Evolutionary conservation across 345 rosid genomes (phyloP).

Genomic region (Lenwebbia sp.): DNA sequence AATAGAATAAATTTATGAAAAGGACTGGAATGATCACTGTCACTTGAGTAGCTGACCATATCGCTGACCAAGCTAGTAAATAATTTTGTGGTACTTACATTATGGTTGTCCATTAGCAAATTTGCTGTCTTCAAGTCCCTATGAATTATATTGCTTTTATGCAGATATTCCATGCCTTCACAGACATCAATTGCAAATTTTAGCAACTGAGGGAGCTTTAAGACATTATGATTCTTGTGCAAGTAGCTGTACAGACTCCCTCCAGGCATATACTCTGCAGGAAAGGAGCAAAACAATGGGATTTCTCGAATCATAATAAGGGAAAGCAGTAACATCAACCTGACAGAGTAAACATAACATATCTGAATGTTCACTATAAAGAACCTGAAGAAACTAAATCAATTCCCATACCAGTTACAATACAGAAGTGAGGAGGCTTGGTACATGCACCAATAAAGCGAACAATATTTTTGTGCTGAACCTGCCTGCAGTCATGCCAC

Average conservation of each 20-base stretch:
- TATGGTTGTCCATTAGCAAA: slow-evolving; percentile 52
- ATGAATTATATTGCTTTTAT: slow-evolving; percentile 58
- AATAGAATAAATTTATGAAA: not conserved
- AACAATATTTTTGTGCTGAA: slow-evolving; percentile 53
- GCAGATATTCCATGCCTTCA: slow-evolving; percentile 76
- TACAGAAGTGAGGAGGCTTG: slow-evolving; percentile 44
- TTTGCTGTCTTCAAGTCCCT: slow-evolving; percentile 79
- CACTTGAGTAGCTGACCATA: not conserved
- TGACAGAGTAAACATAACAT: not conserved
- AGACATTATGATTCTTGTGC: slow-evolving; percentile 40
- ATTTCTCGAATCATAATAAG: not conserved
- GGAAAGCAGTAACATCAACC: not conserved
- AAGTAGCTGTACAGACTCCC: slow-evolving; percentile 64
- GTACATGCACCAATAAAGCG: slow-evolving; percentile 66
- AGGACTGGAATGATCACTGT: not conserved
- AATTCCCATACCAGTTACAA: slow-evolving; percentile 47
- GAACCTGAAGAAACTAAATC: not conserved
- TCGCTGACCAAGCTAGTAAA: not conserved
- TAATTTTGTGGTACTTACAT: slow-evolving; percentile 23
- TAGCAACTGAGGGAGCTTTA: slow-evolving; percentile 43
- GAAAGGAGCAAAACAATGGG: not conserved
- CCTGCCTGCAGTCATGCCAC: slow-evolving; percentile 35
- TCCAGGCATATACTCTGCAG: slow-evolving; percentile 72
- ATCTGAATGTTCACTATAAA: not conserved
- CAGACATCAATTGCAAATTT: slow-evolving; percentile 61